Evolutionary conservation across 768 basidiomycete genomes (phyloP).

Genomic region (Boletus vinaceobasis): DNA sequence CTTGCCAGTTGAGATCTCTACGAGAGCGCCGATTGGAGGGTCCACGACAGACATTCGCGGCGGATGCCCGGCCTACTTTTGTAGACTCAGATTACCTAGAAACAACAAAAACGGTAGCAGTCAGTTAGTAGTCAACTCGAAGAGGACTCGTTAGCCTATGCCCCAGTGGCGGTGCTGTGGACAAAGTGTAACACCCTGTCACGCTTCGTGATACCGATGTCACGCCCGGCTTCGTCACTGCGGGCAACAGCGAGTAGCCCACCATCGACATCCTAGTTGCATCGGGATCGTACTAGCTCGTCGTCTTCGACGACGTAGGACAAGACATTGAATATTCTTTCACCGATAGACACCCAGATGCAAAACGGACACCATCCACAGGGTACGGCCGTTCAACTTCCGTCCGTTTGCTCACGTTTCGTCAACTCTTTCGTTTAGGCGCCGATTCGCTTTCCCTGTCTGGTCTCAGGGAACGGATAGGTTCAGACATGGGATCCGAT

Average conservation of each 20-base stretch:
- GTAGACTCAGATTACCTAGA: not conserved
- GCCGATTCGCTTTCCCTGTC: constrained; percentile 13
- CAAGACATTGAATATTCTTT: not conserved
- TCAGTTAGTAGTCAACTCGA: not conserved
- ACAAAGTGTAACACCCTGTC: not conserved
- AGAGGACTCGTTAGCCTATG: not conserved
- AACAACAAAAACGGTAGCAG: not conserved
- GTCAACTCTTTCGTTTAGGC: constrained; percentile 14
- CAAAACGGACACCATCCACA: constrained; percentile 29
- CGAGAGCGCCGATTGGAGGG: constrained; percentile 65
- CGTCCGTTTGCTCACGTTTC: not conserved
- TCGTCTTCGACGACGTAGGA: not conserved
- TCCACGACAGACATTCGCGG: constrained; percentile 38
- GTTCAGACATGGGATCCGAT: constrained; percentile 43
- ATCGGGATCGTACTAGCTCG: constrained; percentile 1
- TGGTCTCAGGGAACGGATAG: constrained; percentile 14
- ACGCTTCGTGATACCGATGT: constrained; percentile 6
- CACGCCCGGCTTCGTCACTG: constrained; percentile 11
- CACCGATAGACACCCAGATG: constrained; percentile 14
- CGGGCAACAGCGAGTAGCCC: constrained; percentile 5
- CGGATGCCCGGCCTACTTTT: constrained; percentile 1
- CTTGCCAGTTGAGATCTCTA: constrained; percentile 74
- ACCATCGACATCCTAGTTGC: not conserved
- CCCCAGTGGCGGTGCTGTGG: constrained; percentile 16
- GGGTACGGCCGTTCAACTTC: constrained; percentile 15